These are phyloP conservation scores for Naganishia vaughanmartiniae DNA, from an alignment of 768 basidiomycete species.

Conservation along the genomic window DNA sequence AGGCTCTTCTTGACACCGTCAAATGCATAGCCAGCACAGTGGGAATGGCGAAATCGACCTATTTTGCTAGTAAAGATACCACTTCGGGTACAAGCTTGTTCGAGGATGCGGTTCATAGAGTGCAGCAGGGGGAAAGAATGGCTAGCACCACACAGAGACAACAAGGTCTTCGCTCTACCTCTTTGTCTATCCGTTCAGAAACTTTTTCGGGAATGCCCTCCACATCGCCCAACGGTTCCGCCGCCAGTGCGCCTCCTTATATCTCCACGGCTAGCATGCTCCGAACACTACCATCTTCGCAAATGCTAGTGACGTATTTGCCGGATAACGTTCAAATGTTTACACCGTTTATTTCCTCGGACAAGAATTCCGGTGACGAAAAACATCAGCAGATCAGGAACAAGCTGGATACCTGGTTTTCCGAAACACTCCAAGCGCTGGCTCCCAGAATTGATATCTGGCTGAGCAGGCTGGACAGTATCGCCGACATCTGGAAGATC, in stretches of 20 bases:
- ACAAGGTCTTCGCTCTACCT: conserved; percentile 45
- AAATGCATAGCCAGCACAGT: conserved; percentile 17
- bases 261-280: conserved; percentile 69
- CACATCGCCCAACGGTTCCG: background rate
- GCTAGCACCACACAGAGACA: conserved; percentile 32
- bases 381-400: conserved; percentile 56
- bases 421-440: conserved; percentile 57
- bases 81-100: background rate
- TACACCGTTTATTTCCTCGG: conserved; percentile 76
- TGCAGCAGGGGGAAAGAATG: conserved; percentile 11
- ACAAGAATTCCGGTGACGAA: conserved; percentile 57
- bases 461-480: conserved; percentile 62
- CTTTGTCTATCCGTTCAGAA: conserved; percentile 42
- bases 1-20: conserved; percentile 18
- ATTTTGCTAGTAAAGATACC: background rate
- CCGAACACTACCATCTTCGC: conserved; percentile 71
- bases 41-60: conserved; percentile 11
- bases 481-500: conserved; percentile 71
- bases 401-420: conserved; percentile 67
- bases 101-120: conserved; percentile 9
- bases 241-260: background rate
- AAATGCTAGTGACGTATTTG: conserved; percentile 70
- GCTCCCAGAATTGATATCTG: conserved; percentile 58
- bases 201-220: background rate
- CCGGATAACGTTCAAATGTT: conserved; percentile 70